Percentiles rank a stretch among this genome's conserved stretches.
These are phyloP conservation scores for Spiraea crenata DNA, from an alignment of 331 rosid genomes.

Conservation along the genomic window DNA sequence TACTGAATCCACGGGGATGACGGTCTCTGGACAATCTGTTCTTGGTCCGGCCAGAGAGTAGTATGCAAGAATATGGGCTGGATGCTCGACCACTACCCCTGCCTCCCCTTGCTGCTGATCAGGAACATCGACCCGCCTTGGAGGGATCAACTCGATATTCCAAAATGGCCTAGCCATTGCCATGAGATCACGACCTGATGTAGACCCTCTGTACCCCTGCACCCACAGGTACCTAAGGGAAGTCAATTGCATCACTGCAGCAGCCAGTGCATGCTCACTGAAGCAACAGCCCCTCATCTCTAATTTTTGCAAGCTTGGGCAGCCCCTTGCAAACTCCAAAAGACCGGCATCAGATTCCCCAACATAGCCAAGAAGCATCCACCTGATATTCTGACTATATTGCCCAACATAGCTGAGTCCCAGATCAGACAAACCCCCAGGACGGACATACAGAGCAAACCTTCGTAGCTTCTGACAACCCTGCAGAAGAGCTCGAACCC, in stretches of 20 bases:
- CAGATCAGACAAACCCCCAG: constrained; percentile 73
- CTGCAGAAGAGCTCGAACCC: constrained; percentile 76
- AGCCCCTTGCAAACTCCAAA: constrained; percentile 65
- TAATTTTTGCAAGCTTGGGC: constrained; percentile 85
- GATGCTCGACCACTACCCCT: constrained; percentile 41
- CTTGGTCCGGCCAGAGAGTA: constrained; percentile 96
- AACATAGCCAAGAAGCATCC: constrained; percentile 95
- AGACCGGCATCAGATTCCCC: constrained; percentile 85
- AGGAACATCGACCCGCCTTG: constrained; percentile 35
- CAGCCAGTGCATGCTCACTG: constrained; percentile 80
- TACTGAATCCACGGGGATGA: constrained; percentile 58
- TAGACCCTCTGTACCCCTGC: constrained; percentile 73
- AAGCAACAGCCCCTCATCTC: constrained; percentile 94
- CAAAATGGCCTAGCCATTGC: constrained; percentile 84
- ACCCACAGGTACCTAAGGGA: constrained; percentile 93
- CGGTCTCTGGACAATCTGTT: constrained; percentile 74
- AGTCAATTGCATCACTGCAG: constrained; percentile 55
- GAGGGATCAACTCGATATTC: constrained; percentile 86
- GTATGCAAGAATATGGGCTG: constrained; percentile 89
- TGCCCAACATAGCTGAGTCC: constrained; percentile 78
- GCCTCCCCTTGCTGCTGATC: constrained; percentile 24
- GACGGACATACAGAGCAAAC: constrained; percentile 84
- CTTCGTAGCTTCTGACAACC: constrained; percentile 81
- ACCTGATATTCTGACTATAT: constrained; percentile 81
- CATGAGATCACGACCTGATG: constrained; percentile 60